Evolutionary conservation across 192 early-diverging fungal genomes (phyloP).

Genomic region (Hyaloraphidium curvatum): DNA sequence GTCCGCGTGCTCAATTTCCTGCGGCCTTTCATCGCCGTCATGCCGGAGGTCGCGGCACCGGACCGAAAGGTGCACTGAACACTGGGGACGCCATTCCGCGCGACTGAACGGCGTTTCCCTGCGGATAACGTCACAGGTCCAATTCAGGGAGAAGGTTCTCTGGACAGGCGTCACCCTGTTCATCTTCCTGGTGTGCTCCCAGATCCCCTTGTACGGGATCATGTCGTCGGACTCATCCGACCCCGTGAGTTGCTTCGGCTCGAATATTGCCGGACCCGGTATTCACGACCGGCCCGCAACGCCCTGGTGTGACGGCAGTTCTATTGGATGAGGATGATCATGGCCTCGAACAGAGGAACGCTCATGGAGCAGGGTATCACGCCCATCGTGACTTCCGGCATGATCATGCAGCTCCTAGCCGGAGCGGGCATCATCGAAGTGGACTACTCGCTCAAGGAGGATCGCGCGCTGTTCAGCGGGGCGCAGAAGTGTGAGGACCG

Average conservation of each 20-base stretch:
- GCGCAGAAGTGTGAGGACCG: constrained; percentile 58
- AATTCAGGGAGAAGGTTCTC: constrained; percentile 95
- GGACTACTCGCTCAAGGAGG: constrained; percentile 95
- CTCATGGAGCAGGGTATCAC: constrained; percentile 99
- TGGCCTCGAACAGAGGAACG: constrained; percentile 98
- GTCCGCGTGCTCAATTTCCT: constrained; percentile 92
- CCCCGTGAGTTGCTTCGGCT: constrained; percentile 38
- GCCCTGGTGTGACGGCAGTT: neutral
- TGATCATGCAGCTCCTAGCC: constrained; percentile 99
- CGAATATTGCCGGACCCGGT: neutral
- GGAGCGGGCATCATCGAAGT: constrained; percentile 98
- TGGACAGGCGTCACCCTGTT: constrained; percentile 99
- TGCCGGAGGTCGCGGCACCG: constrained; percentile 93
- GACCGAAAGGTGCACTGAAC: constrained; percentile 88
- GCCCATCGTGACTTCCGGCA: constrained; percentile 97
- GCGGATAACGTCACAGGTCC: constrained; percentile 48
- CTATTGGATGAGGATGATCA: constrained; percentile 99
- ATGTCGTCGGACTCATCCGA: constrained; percentile 99
- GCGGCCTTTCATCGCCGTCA: constrained; percentile 89
- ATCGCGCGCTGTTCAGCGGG: constrained; percentile 95
- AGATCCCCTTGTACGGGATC: constrained; percentile 99
- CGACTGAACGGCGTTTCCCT: neutral
- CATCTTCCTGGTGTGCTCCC: constrained; percentile 98
- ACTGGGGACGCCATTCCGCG: too few species aligned
- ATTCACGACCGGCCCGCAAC: neutral